Conservation (phyloP, 345 rosid species). For the Trapa incisa region DNA sequence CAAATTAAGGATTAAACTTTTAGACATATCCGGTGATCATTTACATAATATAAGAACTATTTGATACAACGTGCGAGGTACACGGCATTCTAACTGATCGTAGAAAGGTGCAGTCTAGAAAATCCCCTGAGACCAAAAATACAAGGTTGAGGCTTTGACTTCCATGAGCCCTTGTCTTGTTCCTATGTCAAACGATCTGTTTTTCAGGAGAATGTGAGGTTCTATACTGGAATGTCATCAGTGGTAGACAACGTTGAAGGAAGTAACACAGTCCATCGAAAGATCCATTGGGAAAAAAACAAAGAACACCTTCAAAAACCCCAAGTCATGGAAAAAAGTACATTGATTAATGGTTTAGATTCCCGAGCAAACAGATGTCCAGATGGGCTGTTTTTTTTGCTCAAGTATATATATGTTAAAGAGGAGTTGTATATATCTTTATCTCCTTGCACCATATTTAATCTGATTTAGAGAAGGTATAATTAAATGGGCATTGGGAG, state of each 20-base stretch:
- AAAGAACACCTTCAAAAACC: background rate
- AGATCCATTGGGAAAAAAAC: background rate
- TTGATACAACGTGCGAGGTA: too few relatives aligned
- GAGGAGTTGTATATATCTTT: too few relatives aligned
- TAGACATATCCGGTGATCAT: too few relatives aligned
- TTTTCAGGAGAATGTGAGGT: background rate
- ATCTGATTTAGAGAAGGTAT: background rate
- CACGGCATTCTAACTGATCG: too few relatives aligned
- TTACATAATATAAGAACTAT: too few relatives aligned
- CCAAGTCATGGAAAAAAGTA: background rate
- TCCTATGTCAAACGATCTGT: background rate
- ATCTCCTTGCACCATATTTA: background rate
- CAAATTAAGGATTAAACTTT: too few relatives aligned
- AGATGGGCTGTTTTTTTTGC: background rate
- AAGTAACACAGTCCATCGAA: background rate
- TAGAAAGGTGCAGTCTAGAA: too few relatives aligned
- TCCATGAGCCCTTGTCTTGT: constrained; percentile 1
- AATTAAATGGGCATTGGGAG: constrained; percentile 15
- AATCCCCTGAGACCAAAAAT: background rate
- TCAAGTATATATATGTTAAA: too few relatives aligned
- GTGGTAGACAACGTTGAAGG: background rate
- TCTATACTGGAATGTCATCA: constrained; percentile 10
- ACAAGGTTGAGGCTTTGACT: background rate
- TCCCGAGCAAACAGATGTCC: background rate
- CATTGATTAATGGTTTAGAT: too few relatives aligned